Base-by-base conservation (phyloP, 768 basidiomycete species). In the Cystofilobasidium bisporidii region DNA sequence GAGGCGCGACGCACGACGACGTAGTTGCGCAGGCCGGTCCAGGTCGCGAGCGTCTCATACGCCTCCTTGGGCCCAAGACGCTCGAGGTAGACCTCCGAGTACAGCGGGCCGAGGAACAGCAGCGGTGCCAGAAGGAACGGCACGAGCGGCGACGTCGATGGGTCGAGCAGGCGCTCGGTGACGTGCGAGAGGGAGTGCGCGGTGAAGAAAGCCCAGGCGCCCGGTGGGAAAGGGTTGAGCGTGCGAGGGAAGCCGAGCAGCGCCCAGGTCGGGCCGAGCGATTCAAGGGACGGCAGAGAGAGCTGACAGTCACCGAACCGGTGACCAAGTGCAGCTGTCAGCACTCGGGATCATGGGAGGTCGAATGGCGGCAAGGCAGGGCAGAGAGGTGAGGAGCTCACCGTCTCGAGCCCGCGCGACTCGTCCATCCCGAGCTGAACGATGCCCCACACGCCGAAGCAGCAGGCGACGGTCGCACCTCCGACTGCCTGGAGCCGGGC, bases 81-180 rank as follows among this genome's bases (percentile, higher is more conserved):
- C 12, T 72, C 71, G 32, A 78, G 75, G 11, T 78, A 70, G 48
- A 69, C 74, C 17, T 61, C 71, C 20, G 76, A 84, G 71, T 86
- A 88, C 2, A 96, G 77, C 0, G 92, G 88, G 0, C 92, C 92
- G 14, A 84, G 75, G 74, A 86, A 91, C 18, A 94, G 64, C 20
- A 61, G 61, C 2, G 72, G 69, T 0, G 68, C 68, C 3, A 70
- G 63, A 0, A 67, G 28, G 41, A 64, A 67, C 32, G 57, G 64
- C 20, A 53, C 57, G 58, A 57, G 50, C 45, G 43, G 63, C 47
- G 36, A 66, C 20, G 71, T 64, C 28, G 24, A 32, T 20, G 57
- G 64, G 30, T 24, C 24, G 18, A 67, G 38, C 2, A 60, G 32
- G 22, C 33, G 47, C 50, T 50, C 30, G 30, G 38, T 26, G 58